Base-by-base conservation (phyloP, 306 rosid species). In the Abrus precatorius region DNA sequence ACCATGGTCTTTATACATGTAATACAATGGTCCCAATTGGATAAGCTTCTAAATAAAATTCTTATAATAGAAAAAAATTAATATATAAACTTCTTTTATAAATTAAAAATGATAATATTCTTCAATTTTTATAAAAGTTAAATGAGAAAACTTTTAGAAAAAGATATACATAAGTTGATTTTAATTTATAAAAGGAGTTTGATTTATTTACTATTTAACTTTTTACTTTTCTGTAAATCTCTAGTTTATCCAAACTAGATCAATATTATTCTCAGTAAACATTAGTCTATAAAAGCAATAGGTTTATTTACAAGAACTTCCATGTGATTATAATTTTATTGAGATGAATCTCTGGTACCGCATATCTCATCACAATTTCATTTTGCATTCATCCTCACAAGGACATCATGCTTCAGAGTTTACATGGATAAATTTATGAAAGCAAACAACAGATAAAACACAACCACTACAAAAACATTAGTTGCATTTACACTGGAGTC, bases 401-500 rank as follows among this genome's bases (percentile, higher is more conserved):
- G 66, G 66, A 60, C 29, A 28, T 33, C 44, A 63, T 6, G 69
- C 30, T 63, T 63, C 69, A 43, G 27, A 72, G 80, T 56, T 54
- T 84, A 79, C 54, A 76, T 38, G 75, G 60, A 48, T 54, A 78
- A 57, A 11, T 56, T 28, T 20, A 47, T 9, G 57, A 7, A 69
- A 73, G 73, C 80, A 30, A 74, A 33, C 72, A 76, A 48, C 44
- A 48, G 59, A 72, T 49, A 56, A 49, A 41, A 14, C 75, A 48
- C 52, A 36, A 57, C 66, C 44, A 67, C 76, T 68, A 5, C 80
- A 2, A 2, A 38, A 28, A 65, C 44, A 67, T 43, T 12, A 45
- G 73, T 68, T 49, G 65, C 41, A 54, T 64, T 84, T 69, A 92
- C 70, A 79, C 38, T 0, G 92, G 97, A n/a, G 97, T 89, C 84